These are phyloP conservation scores for Carex kokanica DNA, from an alignment of 176 grass and related monocot genomes.

Conservation along the genomic window DNA sequence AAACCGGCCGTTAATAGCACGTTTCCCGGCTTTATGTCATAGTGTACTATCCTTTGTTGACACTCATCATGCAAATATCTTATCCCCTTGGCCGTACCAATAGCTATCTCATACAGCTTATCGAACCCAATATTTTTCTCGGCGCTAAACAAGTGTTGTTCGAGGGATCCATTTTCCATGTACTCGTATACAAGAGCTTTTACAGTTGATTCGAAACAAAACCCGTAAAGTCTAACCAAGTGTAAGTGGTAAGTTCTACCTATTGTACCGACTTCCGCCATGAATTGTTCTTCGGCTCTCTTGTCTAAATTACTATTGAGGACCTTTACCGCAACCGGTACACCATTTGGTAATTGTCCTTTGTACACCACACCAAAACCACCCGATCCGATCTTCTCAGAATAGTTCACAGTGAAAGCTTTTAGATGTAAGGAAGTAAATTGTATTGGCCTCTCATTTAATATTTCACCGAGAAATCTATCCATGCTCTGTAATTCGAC, in stretches of 20 bases:
- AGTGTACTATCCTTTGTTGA: slow-evolving; percentile 51
- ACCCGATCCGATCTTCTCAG: too few species aligned
- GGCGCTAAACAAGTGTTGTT: slow-evolving; percentile 34
- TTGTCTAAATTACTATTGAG: slow-evolving; percentile 39
- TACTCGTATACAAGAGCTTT: slow-evolving; percentile 74
- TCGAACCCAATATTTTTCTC: slow-evolving; percentile 26
- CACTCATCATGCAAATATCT: slow-evolving; percentile 73
- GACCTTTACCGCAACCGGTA: slow-evolving; percentile 48
- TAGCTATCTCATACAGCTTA: slow-evolving; percentile 37
- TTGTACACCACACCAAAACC: too few species aligned
- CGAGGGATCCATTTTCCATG: slow-evolving; percentile 50
- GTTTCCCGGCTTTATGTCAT: slow-evolving; percentile 77
- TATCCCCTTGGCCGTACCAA: slow-evolving; percentile 51
- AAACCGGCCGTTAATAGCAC: slow-evolving; percentile 40
- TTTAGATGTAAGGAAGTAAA: slow-evolving; percentile 34
- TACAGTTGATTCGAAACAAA: slow-evolving; percentile 43
- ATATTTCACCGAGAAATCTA: slow-evolving; percentile 31
- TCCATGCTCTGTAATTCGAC: slow-evolving; percentile 23
- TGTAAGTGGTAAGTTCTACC: slow-evolving; percentile 65
- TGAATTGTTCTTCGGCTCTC: slow-evolving; percentile 51
- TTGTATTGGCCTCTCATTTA: slow-evolving; percentile 37
- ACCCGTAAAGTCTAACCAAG: slow-evolving; percentile 63
- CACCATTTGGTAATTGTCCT: slow-evolving; percentile 35
- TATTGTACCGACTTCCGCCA: slow-evolving; percentile 60
- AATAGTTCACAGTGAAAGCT: slow-evolving; percentile 37